Percentiles rank a stretch among this genome's conserved stretches.
These are phyloP conservation scores for Mycena chlorophos DNA, from an alignment of 768 basidiomycete genomes.

Conservation along the genomic window DNA sequence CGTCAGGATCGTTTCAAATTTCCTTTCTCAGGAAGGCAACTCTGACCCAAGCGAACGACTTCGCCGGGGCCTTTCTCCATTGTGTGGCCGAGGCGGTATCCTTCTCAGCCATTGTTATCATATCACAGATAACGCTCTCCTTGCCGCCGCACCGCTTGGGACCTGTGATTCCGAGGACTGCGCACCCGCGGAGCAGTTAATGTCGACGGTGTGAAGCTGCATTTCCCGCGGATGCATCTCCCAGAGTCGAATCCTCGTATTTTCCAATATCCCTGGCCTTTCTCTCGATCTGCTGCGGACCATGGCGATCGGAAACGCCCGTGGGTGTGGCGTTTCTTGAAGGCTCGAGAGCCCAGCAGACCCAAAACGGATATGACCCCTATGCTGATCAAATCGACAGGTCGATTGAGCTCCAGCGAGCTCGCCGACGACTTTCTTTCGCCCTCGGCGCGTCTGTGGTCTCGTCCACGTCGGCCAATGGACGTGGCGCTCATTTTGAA, in stretches of 20 bases:
- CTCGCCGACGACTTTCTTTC: neutral
- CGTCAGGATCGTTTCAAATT: conserved; percentile 6
- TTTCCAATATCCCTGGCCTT: neutral
- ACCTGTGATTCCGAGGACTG: neutral
- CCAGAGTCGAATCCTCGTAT: neutral
- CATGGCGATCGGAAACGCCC: neutral
- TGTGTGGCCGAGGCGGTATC: conserved; percentile 16
- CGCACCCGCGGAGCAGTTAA: conserved; percentile 15
- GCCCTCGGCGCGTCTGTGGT: neutral
- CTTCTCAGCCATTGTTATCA: conserved; percentile 19
- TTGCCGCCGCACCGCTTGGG: neutral
- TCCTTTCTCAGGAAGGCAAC: conserved; percentile 19
- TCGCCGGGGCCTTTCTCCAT: conserved; percentile 8
- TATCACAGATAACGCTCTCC: conserved; percentile 6
- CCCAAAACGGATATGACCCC: conserved; percentile 1
- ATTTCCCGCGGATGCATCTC: conserved; percentile 3
- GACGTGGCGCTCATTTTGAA: conserved; percentile 27
- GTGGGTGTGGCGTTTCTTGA: neutral
- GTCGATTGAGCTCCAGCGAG: neutral
- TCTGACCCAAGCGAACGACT: conserved; percentile 5
- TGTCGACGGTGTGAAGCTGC: neutral
- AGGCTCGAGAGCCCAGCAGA: neutral
- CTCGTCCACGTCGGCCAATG: conserved; percentile 18
- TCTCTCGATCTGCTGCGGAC: neutral
- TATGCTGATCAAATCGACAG: neutral